A percentile compares a stretch with the other conserved stretches of the same genome.
These are phyloP conservation scores for Rhizopus sp. DNA, from an alignment of 371 early-diverging fungal genomes.

Conservation along the genomic window DNA sequence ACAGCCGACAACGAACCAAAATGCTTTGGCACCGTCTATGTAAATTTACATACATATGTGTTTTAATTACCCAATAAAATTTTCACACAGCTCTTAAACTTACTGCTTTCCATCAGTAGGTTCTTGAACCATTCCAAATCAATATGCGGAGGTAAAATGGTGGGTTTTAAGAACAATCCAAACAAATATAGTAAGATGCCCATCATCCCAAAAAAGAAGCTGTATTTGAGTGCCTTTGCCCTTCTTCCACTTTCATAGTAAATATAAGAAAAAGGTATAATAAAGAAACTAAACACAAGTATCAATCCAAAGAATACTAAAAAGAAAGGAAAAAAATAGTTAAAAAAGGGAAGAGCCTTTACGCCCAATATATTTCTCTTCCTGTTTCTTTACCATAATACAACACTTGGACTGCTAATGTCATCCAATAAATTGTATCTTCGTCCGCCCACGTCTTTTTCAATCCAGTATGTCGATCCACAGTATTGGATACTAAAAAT, in stretches of 20 bases:
- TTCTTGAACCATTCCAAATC: slow-evolving; percentile 49
- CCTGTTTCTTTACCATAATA: slow-evolving; percentile 46
- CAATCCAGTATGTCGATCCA: slow-evolving; percentile 53
- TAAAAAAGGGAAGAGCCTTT: background rate
- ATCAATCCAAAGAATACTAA: slow-evolving; percentile 48
- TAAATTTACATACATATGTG: slow-evolving; percentile 1
- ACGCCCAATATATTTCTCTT: background rate
- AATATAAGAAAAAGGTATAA: slow-evolving; percentile 59
- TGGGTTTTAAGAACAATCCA: slow-evolving; percentile 43
- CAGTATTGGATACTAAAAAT: slow-evolving; percentile 62
- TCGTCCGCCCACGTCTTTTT: slow-evolving; percentile 64
- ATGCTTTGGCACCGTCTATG: slow-evolving; percentile 52
- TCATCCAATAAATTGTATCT: slow-evolving; percentile 45
- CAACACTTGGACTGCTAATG: slow-evolving; percentile 35
- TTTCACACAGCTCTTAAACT: slow-evolving; percentile 27
- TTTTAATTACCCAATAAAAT: background rate
- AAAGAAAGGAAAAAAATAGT: background rate
- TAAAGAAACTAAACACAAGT: slow-evolving; percentile 40
- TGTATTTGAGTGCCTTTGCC: slow-evolving; percentile 35
- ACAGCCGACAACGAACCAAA: slow-evolving; percentile 53
- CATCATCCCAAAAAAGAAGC: slow-evolving; percentile 31
- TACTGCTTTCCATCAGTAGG: slow-evolving; percentile 40
- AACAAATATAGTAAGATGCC: slow-evolving; percentile 31
- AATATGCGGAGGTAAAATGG: slow-evolving; percentile 28
- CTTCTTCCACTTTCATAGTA: slow-evolving; percentile 50